Base-by-base conservation (phyloP, 352 stramenopile species). In the Elongisporangium senticosum region DNA sequence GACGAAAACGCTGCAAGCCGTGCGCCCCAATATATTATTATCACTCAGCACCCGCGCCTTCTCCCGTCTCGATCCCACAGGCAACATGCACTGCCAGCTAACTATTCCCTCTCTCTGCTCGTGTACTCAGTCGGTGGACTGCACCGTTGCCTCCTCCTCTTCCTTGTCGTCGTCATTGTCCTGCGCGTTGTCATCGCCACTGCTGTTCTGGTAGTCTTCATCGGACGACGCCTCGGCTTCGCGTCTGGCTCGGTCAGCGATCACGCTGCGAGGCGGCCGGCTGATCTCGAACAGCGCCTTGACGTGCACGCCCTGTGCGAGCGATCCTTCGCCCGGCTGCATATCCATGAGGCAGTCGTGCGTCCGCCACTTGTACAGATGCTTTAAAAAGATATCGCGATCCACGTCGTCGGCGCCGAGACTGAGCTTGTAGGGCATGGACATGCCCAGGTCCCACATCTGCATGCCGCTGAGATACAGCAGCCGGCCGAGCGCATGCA, bases 391-490 rank as follows among this genome's bases (percentile, higher is more conserved):
- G 22, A 74, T 61, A 49, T 93, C 81, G 17, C 87, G 77, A 15
- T 86, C 71, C 22, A 90, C 53, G 61, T 95, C 78, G 13, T 71
- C 76, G 1, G 83, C 87, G 17, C 87, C 87, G 19, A 96, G 68
- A 37, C 82, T 76, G 64, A 89, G 79, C 60, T 96, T 96, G 69
- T 96, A 96, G 19, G 86, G 72, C 83, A 96, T 96, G 37, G 80
- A 89, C 87, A 96, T 96, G 63, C 87, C 87, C 15, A 96, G 58
- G 63, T 96, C 87, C 87, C 87, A 96, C 60, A 96, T 73, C 23
- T 90, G 79, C 15, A 93, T 87, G 24, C 85, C 87, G 21, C 73
- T 73, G 7, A 87, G 64, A 55, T 90, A 87, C 22, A 96, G 62
- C 53, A 92, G 70, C 28, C 80, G 75, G 20, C 82, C 83, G 13